Percentiles rank a stretch among this genome's conserved stretches.
Evolutionary conservation across 495 filamentous ascomycete genomes (phyloP).

Genomic region (Podospora didyma): DNA sequence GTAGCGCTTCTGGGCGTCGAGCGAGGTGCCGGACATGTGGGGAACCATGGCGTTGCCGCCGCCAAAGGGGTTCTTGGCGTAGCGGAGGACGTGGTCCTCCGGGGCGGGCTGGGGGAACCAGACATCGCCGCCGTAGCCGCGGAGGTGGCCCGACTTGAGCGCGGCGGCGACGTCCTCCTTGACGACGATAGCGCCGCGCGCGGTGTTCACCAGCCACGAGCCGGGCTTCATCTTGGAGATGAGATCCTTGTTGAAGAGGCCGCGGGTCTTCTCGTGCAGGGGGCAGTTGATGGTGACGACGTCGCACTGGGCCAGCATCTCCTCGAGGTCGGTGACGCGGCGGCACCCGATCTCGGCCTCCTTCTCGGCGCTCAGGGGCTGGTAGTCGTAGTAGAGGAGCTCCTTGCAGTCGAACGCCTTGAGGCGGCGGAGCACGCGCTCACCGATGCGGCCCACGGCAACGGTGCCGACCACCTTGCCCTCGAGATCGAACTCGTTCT

Average conservation of each 20-base stretch:
- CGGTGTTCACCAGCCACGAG: slow-evolving; percentile 96
- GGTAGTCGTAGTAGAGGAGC: slow-evolving; percentile 98
- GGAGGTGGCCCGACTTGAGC: slow-evolving; percentile 87
- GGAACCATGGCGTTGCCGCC: slow-evolving; percentile 98
- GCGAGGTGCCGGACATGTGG: slow-evolving; percentile 96
- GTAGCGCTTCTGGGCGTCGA: slow-evolving; percentile 96
- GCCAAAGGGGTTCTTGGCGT: slow-evolving; percentile 89
- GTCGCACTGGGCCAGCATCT: slow-evolving; percentile 93
- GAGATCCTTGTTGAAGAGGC: slow-evolving; percentile 99
- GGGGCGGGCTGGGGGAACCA: slow-evolving; percentile 83
- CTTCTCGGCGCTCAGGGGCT: slow-evolving; percentile 77
- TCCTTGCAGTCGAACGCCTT: slow-evolving; percentile 99
- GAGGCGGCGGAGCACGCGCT: slow-evolving; percentile 92
- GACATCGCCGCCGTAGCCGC: slow-evolving; percentile 95
- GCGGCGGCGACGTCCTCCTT: slow-evolving; percentile 98
- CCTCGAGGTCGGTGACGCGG: slow-evolving; percentile 81
- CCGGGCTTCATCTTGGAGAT: slow-evolving; percentile 99
- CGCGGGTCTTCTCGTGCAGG: slow-evolving; percentile 93
- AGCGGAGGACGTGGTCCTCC: slow-evolving; percentile 88
- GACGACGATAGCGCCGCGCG: slow-evolving; percentile 96
- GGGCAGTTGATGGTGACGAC: slow-evolving; percentile 99
- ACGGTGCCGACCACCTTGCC: slow-evolving; percentile 97
- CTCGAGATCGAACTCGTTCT: slow-evolving; percentile 97
- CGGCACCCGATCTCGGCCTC: slow-evolving; percentile 97
- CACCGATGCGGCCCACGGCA: slow-evolving; percentile 94